Evolutionary conservation across 176 grass and related monocot species (phyloP).

Genomic region (Oryza glumipatula): DNA sequence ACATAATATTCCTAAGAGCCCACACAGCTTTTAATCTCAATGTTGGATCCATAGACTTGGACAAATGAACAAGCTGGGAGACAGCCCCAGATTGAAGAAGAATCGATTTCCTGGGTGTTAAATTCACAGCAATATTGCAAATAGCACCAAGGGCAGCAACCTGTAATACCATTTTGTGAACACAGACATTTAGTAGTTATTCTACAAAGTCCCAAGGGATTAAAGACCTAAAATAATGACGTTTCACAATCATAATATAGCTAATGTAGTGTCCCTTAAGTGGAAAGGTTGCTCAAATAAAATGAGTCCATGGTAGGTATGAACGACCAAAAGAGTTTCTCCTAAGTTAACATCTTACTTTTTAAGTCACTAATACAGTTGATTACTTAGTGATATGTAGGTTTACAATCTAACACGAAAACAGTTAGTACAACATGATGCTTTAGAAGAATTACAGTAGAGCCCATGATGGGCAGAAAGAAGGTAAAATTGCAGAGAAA

Average conservation of each 20-base stretch:
- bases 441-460: neutral
- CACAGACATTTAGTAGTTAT: conserved; percentile 10
- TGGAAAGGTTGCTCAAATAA: conserved; percentile 16
- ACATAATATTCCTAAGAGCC: conserved; percentile 93
- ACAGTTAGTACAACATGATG: neutral
- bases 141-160: conserved; percentile 84
- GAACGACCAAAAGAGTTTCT: neutral
- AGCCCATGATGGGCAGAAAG: neutral
- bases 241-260: neutral
- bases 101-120: conserved; percentile 72
- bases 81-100: conserved; percentile 77
- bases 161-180: conserved; percentile 48
- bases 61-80: conserved; percentile 76
- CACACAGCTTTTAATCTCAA: conserved; percentile 85
- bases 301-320: conserved; percentile 15
- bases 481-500: conserved; percentile 12
- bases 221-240: neutral
- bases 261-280: conserved; percentile 25
- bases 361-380: conserved; percentile 1
- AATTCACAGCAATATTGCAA: conserved; percentile 90
- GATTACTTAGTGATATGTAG: neutral
- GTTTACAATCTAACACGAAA: conserved; percentile 10
- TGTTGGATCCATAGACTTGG: conserved; percentile 80
- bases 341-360: neutral
- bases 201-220: neutral